These are phyloP conservation scores for Dactylellina sp. DNA, from an alignment of 2,329 filamentous ascomycete species.

Conservation along the genomic window DNA sequence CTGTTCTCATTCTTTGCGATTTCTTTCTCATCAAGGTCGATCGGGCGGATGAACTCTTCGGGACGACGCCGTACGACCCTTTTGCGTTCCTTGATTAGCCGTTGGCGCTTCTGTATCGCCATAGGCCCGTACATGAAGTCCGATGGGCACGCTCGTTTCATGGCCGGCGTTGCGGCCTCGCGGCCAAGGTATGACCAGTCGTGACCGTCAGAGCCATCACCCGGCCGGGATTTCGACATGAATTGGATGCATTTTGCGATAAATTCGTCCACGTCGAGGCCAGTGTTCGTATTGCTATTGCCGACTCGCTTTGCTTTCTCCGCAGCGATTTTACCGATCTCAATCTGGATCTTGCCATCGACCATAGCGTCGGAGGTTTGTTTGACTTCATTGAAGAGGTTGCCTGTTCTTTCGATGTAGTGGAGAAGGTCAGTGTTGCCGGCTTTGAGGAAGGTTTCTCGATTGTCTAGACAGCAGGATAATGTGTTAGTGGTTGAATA, in stretches of 20 bases:
- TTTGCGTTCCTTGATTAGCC: slow-evolving; percentile 77
- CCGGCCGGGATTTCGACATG: slow-evolving; percentile 84
- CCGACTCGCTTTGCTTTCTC: slow-evolving; percentile 49
- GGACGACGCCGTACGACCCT: slow-evolving; percentile 77
- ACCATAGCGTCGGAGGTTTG: slow-evolving; percentile 50
- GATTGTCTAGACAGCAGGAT: slow-evolving; percentile 33
- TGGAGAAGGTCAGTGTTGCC: slow-evolving; percentile 44
- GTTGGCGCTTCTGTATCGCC: slow-evolving; percentile 85
- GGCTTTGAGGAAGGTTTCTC: slow-evolving; percentile 26
- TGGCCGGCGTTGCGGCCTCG: slow-evolving; percentile 25
- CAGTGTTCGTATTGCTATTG: slow-evolving; percentile 56
- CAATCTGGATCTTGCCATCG: slow-evolving; percentile 47
- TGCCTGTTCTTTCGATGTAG: slow-evolving; percentile 37
- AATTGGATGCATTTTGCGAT: slow-evolving; percentile 68
- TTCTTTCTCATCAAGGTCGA: slow-evolving; percentile 80
- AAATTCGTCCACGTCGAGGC: slow-evolving; percentile 58
- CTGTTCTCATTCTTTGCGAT: slow-evolving; percentile 80
- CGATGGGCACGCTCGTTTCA: slow-evolving; percentile 75
- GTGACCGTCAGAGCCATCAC: slow-evolving; percentile 71
- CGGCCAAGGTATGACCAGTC: slow-evolving; percentile 88
- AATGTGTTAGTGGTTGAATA: slow-evolving; percentile 1
- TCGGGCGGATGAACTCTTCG: slow-evolving; percentile 77
- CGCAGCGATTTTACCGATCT: slow-evolving; percentile 49
- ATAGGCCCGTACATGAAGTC: slow-evolving; percentile 89
- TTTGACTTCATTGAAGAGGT: slow-evolving; percentile 51